Conservation (phyloP, 2,329 filamentous ascomycete genomes). For the Daldinia eschscholtzii region DNA sequence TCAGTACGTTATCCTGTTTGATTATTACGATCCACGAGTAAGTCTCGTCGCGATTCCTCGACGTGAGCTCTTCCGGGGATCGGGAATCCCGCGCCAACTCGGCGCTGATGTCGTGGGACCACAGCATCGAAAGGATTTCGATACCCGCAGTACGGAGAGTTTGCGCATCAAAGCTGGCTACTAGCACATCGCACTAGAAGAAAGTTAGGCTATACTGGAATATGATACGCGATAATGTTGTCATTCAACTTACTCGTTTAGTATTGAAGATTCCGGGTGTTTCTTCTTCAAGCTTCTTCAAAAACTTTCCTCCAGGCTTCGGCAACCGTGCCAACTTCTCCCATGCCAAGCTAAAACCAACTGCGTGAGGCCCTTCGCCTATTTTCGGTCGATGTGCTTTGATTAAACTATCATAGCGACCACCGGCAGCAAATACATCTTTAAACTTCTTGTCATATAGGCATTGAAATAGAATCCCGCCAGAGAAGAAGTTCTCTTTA, state of each 20-base stretch:
- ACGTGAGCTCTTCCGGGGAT: constrained; percentile 82
- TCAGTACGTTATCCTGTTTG: constrained; percentile 81
- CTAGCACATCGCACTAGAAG: constrained; percentile 83
- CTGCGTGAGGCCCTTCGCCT: constrained; percentile 79
- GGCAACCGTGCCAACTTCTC: constrained; percentile 80
- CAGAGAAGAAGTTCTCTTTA: constrained; percentile 90
- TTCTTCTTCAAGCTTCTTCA: constrained; percentile 79
- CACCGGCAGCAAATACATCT: constrained; percentile 92
- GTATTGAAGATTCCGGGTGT: constrained; percentile 69
- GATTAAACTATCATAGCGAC: constrained; percentile 91
- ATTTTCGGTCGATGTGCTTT: constrained; percentile 82
- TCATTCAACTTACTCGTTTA: constrained; percentile 67
- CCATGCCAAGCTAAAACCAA: constrained; percentile 92
- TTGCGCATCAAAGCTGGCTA: constrained; percentile 86
- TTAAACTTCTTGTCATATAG: constrained; percentile 85
- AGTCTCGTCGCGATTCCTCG: constrained; percentile 79
- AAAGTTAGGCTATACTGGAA: constrained; percentile 32
- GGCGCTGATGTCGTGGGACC: constrained; percentile 86
- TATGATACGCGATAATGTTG: not conserved
- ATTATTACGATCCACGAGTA: constrained; percentile 92
- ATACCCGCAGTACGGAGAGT: constrained; percentile 82
- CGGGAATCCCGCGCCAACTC: constrained; percentile 86
- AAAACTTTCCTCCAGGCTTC: constrained; percentile 68
- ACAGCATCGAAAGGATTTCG: constrained; percentile 81
- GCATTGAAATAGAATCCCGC: constrained; percentile 90